These are phyloP conservation scores for Marsdenia floribunda DNA, from an alignment of 257 asterid genomes.

Conservation along the genomic window DNA sequence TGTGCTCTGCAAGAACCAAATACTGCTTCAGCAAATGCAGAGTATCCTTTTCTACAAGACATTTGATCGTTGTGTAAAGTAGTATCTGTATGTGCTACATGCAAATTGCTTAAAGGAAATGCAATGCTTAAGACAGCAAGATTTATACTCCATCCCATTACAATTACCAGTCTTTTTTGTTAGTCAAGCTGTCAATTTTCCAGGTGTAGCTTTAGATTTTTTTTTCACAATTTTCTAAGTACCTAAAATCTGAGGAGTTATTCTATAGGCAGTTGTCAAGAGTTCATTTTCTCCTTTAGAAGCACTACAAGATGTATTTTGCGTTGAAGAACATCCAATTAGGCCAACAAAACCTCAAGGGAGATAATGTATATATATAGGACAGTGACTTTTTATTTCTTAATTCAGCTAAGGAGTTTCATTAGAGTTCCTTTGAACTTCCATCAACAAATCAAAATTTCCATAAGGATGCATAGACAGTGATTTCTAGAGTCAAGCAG, in stretches of 20 bases:
- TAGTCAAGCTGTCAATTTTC: not conserved
- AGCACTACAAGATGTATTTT: not conserved
- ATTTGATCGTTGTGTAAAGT: not conserved
- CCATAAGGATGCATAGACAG: not conserved
- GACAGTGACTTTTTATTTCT: not conserved
- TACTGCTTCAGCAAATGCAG: not conserved
- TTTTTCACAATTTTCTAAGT: not conserved
- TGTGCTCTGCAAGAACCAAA: slow-evolving; percentile 60
- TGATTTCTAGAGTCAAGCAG: not conserved
- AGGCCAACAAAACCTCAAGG: not conserved
- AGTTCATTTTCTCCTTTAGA: not conserved
- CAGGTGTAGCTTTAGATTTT: no score
- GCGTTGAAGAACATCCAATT: not conserved
- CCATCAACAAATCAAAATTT: not conserved
- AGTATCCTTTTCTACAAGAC: not conserved
- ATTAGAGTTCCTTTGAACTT: not conserved
- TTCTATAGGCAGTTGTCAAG: not conserved
- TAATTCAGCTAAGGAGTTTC: not conserved
- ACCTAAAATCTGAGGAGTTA: not conserved
- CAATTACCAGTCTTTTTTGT: not conserved
- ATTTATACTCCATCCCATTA: not conserved
- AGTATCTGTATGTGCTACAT: not conserved
- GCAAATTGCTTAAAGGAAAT: not conserved
- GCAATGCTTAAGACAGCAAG: not conserved
- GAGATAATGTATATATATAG: no score